A percentile compares a stretch with the other conserved stretches of the same genome.
These are phyloP conservation scores for Lipomyces sp. DNA, from an alignment of 805 yeast genomes.

Conservation along the genomic window DNA sequence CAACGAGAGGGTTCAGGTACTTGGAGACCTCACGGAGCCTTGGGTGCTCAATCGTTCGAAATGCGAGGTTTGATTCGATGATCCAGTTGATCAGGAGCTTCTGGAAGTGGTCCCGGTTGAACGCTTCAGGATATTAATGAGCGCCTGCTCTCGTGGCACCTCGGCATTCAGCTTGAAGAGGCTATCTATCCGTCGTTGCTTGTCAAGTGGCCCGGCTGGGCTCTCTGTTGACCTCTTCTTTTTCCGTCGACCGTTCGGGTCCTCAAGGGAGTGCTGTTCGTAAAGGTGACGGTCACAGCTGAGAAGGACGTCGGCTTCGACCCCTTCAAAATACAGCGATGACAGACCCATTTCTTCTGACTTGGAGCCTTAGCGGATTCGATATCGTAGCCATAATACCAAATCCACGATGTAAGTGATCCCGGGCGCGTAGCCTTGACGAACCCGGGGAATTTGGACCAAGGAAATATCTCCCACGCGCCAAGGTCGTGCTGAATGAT, in stretches of 20 bases:
- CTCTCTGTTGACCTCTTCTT: too few species aligned
- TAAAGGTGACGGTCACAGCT: too few species aligned
- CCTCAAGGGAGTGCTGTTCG: too few species aligned
- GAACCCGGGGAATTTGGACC: slow-evolving; percentile 7
- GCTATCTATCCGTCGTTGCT: too few species aligned
- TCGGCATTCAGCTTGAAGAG: too few species aligned
- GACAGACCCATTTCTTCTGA: slow-evolving; percentile 8
- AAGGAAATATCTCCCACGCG: neutral
- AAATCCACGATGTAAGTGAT: slow-evolving; percentile 3
- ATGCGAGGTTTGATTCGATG: slow-evolving; percentile 4
- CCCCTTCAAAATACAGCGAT: slow-evolving; percentile 4
- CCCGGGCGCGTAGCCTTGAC: slow-evolving; percentile 8
- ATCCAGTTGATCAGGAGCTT: slow-evolving; percentile 8
- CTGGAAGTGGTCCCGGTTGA: too few species aligned
- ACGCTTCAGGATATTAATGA: too few species aligned
- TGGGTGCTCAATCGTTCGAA: slow-evolving; percentile 8
- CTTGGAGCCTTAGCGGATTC: neutral
- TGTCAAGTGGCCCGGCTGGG: too few species aligned
- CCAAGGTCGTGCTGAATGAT: slow-evolving; percentile 4
- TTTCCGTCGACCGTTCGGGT: too few species aligned
- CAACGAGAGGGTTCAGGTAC: slow-evolving; percentile 7
- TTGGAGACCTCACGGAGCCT: slow-evolving; percentile 3
- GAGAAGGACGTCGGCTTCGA: too few species aligned
- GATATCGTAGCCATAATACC: slow-evolving; percentile 6
- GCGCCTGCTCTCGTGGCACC: too few species aligned